Evolutionary conservation across 73 alveolate species (phyloP).

Genomic region (Urostyla sp.): DNA sequence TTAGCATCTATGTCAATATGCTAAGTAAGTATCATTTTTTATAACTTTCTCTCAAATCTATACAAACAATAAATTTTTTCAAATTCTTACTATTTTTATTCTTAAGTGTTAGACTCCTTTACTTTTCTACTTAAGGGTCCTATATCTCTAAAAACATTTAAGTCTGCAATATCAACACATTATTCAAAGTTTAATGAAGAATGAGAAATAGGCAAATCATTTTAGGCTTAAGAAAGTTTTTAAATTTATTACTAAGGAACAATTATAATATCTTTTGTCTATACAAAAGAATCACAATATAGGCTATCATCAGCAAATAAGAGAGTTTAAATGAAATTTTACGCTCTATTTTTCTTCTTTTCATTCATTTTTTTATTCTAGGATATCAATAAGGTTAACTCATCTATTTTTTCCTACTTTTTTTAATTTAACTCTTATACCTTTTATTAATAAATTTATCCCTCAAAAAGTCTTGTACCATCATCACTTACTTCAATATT

Average conservation of each 20-base stretch:
- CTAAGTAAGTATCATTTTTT: constrained; percentile 1
- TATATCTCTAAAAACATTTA: constrained; percentile 20
- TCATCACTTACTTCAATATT: constrained; percentile 14
- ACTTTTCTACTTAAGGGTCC: constrained; percentile 37
- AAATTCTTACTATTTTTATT: background rate
- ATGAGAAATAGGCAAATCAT: background rate
- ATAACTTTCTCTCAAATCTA: constrained; percentile 13
- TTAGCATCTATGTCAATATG: constrained; percentile 18
- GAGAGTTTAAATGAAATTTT: constrained; percentile 6
- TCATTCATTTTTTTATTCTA: background rate
- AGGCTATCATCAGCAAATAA: constrained; percentile 15
- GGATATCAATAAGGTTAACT: background rate
- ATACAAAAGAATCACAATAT: constrained; percentile 21
- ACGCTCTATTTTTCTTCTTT: background rate
- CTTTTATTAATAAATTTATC: background rate
- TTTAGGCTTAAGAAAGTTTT: background rate
- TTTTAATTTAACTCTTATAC: background rate
- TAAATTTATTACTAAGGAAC: background rate
- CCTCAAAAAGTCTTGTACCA: background rate
- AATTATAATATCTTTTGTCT: background rate
- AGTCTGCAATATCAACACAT: constrained; percentile 26
- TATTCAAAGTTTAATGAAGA: background rate
- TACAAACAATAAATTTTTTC: background rate
- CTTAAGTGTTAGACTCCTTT: background rate
- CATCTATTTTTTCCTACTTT: background rate